These are phyloP conservation scores for Exophiala lecanii-corni DNA, from an alignment of 2,329 filamentous ascomycete species.

Conservation along the genomic window DNA sequence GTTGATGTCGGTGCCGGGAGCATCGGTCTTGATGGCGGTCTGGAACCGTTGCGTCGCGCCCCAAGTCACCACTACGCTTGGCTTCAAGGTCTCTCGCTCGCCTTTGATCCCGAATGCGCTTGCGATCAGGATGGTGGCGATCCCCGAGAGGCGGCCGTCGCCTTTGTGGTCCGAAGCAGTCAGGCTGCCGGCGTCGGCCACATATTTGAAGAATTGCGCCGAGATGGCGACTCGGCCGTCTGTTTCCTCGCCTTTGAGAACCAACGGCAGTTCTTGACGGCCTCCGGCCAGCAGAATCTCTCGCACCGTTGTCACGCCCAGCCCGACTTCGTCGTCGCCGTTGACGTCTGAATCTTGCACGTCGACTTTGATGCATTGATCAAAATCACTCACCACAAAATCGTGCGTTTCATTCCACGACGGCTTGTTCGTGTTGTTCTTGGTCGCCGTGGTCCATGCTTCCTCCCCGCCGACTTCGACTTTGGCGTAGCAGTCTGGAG, in stretches of 20 bases:
- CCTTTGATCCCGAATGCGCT: slow-evolving; percentile 19
- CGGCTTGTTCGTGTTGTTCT: slow-evolving; percentile 21
- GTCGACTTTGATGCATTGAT: slow-evolving; percentile 21
- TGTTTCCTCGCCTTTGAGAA: slow-evolving; percentile 17
- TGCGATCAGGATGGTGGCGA: slow-evolving; percentile 19
- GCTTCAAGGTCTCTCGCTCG: slow-evolving; percentile 17
- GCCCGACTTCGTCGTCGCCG: slow-evolving; percentile 15
- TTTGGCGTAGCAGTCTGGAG: slow-evolving; percentile 22
- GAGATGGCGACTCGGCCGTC: slow-evolving; percentile 16
- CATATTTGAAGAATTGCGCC: slow-evolving; percentile 19
- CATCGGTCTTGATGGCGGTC: slow-evolving; percentile 21
- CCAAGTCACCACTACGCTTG: slow-evolving; percentile 21
- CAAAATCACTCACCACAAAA: slow-evolving; percentile 21
- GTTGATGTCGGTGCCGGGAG: slow-evolving; percentile 22
- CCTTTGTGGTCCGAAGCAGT: slow-evolving; percentile 22
- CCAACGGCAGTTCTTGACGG: slow-evolving; percentile 12
- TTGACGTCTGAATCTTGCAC: slow-evolving; percentile 16
- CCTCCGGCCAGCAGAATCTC: slow-evolving; percentile 17
- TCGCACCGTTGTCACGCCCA: slow-evolving; percentile 16
- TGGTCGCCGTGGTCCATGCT: slow-evolving; percentile 17
- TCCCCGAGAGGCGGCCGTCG: slow-evolving; percentile 20
- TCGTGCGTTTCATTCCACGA: slow-evolving; percentile 23
- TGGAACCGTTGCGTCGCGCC: slow-evolving; percentile 20
- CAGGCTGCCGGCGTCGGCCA: slow-evolving; percentile 21
- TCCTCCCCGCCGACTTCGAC: slow-evolving; percentile 19